Conservation (phyloP, 148 eudicot genomes). For the Linanthus parryae region DNA sequence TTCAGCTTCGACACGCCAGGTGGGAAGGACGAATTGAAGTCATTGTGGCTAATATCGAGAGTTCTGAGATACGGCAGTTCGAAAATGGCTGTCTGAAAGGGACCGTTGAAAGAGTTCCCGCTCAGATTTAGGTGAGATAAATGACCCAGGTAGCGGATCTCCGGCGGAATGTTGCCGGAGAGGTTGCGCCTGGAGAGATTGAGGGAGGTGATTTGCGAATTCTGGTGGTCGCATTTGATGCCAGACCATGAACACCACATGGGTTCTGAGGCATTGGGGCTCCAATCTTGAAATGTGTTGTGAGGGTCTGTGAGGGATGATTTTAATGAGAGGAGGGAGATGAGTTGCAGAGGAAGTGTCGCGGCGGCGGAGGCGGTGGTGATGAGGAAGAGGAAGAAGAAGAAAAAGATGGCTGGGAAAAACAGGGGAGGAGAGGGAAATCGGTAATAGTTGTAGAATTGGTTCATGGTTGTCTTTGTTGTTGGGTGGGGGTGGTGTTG, state of each 20-base stretch:
- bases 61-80: conserved; percentile 41
- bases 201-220: conserved; percentile 32
- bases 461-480: conserved; percentile 35
- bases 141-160: conserved; percentile 34
- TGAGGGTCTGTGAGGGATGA: conserved; percentile 64
- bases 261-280: conserved; percentile 23
- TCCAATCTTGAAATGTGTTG: conserved; percentile 56
- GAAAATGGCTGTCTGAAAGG: conserved; percentile 40
- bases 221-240: conserved; percentile 37
- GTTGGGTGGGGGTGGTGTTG: conserved; percentile 16
- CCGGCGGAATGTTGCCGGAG: conserved; percentile 51
- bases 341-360: conserved; percentile 30
- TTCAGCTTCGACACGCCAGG: conserved; percentile 54
- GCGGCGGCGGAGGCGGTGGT: conserved; percentile 12
- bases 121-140: conserved; percentile 59
- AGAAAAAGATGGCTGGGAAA: conserved; percentile 3
- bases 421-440: conserved; percentile 12
- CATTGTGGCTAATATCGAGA: conserved; percentile 69
- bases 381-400: conserved; percentile 1
- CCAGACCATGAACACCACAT: conserved; percentile 86
- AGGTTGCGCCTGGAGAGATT: conserved; percentile 64
- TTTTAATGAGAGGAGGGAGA: conserved; percentile 59
- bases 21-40: conserved; percentile 60
- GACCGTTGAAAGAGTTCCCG: conserved; percentile 45
- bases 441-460: not conserved